Evolutionary conservation across 371 early-diverging fungal genomes (phyloP).

Genomic region (Umbelopsis sp.): DNA sequence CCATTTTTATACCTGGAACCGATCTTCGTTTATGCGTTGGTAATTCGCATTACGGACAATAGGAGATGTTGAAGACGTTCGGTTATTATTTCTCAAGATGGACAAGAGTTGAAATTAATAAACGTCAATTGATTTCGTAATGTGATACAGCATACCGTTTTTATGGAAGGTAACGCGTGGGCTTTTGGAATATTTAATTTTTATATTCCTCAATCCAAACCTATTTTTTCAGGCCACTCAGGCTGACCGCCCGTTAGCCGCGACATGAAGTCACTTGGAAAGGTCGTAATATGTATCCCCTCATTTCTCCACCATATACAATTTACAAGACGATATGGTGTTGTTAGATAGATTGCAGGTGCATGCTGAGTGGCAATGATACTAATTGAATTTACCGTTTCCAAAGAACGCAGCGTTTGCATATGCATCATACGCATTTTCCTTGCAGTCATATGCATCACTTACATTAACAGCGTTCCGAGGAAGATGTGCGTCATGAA

Average conservation of each 20-base stretch:
- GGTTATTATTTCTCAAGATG: neutral
- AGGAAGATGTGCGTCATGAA: neutral
- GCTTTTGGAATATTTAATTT: neutral
- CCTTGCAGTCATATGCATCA: neutral
- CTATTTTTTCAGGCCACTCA: neutral
- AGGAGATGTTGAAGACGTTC: neutral
- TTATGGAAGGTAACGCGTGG: neutral
- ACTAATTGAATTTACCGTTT: no score
- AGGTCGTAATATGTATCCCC: no score
- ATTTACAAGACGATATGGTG: no score
- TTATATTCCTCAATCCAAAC: neutral
- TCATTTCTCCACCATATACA: no score
- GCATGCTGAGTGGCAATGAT: no score
- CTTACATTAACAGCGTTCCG: neutral
- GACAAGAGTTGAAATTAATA: neutral
- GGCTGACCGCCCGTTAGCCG: no score
- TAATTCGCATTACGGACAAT: neutral
- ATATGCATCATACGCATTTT: no score
- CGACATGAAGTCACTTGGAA: no score
- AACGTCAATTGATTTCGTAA: constrained; percentile 7
- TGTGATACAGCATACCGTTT: neutral
- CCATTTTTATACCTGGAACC: no score
- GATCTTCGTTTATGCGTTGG: neutral
- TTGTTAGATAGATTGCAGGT: no score
- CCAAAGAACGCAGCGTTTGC: no score